Base-by-base conservation (phyloP, 2,329 filamentous ascomycete genomes). In the Aspergillus ochraceoroseus region DNA sequence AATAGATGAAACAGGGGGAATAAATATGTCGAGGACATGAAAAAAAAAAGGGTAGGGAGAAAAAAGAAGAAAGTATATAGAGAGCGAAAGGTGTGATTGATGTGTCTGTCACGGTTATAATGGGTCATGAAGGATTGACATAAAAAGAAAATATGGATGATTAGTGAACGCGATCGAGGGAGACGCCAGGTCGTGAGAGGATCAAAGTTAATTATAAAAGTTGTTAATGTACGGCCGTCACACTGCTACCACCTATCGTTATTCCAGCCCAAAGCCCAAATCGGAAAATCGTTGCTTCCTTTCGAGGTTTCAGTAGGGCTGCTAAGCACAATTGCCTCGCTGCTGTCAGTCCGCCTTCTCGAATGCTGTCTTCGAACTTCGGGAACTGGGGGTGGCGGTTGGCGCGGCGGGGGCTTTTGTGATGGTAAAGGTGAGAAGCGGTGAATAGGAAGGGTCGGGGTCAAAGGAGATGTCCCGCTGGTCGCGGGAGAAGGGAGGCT, bases 201-300 rank as follows among this genome's bases (percentile, higher is more conserved):
- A 17, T 17, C 18, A 15, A 9, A 9, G 18, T 9, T 9, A 11
- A 14, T 17, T 17, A 31, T 17, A 31, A 9, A 31, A 31, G 6
- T 26, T 25, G 34, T 59, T 49, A 68, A 48, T 65, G 63, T 32
- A 63, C 63, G 30, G 65, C 48, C 26, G 62, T 58, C 37, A 67
- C 34, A 27, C 54, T 61, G 20, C 49, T 49, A 26, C 47, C 47
- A 26, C 47, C 46, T 17, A n/a, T 76, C 66, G 68, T 72, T 46
- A 60, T 62, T 55, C 63, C 65, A 59, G 29, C 64, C 54, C 41
- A 63, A 48, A 31, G 63, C 54, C 67, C 67, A 70, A 17, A 67
- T 53, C 4, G 66, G 64, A 38, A 72, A 67, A 4, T 71, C 71
- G 7, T 74, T 53, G 35, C 80, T 77, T 70, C 79, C 77, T 29